These are phyloP conservation scores for Rhododendron griersonianum DNA, from an alignment of 148 eudicot genomes.

Conservation along the genomic window DNA sequence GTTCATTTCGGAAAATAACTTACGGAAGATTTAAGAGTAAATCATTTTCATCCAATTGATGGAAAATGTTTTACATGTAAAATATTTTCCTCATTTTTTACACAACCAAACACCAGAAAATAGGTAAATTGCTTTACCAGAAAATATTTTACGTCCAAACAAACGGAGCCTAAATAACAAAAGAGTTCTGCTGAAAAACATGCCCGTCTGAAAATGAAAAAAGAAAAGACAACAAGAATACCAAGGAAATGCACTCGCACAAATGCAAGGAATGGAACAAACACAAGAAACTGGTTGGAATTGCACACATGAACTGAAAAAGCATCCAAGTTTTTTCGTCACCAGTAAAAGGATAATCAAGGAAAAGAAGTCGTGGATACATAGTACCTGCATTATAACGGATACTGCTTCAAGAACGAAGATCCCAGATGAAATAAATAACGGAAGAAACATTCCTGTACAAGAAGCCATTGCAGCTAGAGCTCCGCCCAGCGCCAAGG, in stretches of 20 bases:
- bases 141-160: too few species aligned
- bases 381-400: constrained; percentile 60
- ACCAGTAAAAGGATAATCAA: not conserved
- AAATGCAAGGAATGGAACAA: not conserved
- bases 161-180: too few species aligned
- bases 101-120: too few species aligned
- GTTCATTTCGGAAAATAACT: too few species aligned
- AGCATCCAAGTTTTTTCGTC: not conserved
- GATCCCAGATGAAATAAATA: constrained; percentile 77
- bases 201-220: not conserved
- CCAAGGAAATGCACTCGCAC: not conserved
- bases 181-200: not conserved
- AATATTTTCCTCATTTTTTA: too few species aligned
- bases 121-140: too few species aligned
- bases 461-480: constrained; percentile 97
- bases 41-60: too few species aligned
- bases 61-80: too few species aligned
- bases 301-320: not conserved
- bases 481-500: constrained; percentile 89
- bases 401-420: constrained; percentile 58
- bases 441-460: constrained; percentile 93
- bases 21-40: too few species aligned
- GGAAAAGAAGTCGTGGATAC: not conserved
- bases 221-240: not conserved
- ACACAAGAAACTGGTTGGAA: not conserved